These are phyloP conservation scores for Ambrosia artemisiifolia DNA, from an alignment of 129 eudicot species.

Conservation along the genomic window DNA sequence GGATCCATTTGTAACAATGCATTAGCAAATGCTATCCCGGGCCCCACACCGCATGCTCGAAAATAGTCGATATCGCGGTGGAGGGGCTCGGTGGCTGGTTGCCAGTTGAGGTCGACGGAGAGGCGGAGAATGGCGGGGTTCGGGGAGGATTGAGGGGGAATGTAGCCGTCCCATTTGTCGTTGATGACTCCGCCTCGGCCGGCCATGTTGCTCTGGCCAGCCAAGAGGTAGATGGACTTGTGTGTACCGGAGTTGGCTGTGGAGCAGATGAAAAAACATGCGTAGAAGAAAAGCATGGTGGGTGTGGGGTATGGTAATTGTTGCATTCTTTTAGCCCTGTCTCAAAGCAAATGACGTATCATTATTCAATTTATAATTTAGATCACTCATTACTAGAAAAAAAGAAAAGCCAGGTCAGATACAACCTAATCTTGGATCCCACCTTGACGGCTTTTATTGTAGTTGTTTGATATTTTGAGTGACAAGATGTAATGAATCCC, in stretches of 20 bases:
- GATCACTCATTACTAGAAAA: not conserved
- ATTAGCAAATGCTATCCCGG: conserved; percentile 59
- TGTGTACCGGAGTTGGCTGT: not conserved
- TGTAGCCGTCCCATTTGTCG: conserved; percentile 51
- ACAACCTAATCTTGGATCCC: conserved; percentile 24
- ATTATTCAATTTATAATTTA: not conserved
- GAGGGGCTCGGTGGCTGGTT: conserved; percentile 51
- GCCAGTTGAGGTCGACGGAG: conserved; percentile 41
- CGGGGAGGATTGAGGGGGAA: conserved; percentile 41
- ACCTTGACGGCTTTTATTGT: not conserved
- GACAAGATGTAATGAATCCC: not conserved
- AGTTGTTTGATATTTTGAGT: not conserved
- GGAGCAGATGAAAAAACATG: conserved; percentile 10
- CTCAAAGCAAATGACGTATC: conserved; percentile 17
- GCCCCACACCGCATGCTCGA: conserved; percentile 59
- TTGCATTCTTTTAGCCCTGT: conserved; percentile 13
- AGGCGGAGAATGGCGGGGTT: conserved; percentile 45
- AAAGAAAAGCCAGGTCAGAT: not conserved
- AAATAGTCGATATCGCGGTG: conserved; percentile 50
- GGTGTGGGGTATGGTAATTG: conserved; percentile 28
- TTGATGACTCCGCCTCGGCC: conserved; percentile 64
- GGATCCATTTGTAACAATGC: conserved; percentile 29
- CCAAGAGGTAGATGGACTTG: conserved; percentile 46
- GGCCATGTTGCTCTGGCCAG: conserved; percentile 77
- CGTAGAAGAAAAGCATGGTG: conserved; percentile 29